Evolutionary conservation across 2,329 filamentous ascomycete species (phyloP), one percentile per base, ranked within the genome.

Genomic region (Aaosphaeria pasadenensis): DNA sequence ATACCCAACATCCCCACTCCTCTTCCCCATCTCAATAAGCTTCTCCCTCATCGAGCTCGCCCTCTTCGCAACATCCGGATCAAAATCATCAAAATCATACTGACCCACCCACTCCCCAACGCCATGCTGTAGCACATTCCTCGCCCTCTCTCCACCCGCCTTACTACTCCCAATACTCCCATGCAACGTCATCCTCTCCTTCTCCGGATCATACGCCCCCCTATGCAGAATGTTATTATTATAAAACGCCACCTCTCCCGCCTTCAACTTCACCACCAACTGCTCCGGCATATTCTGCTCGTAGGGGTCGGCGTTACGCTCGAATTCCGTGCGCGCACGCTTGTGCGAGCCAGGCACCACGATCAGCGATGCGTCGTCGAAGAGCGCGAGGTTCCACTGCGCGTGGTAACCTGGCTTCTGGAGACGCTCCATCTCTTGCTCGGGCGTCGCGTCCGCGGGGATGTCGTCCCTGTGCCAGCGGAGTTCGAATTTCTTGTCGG

Each of bases 401-500:
- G 89, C 86, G 60, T 94, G 89, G 59, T 80, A 83, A 48, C 85
- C 83, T 0, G 83, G 80, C 51, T 80, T 73, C 1, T 67, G 63
- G 44, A 95, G 72, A 30, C 86, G 73, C 40, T 71, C 71, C 39
- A 82, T 62, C 69, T 95, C 91, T 61, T 91, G 84, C 17, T 85
- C 84, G 0, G 82, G 64, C 0, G 76, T 77, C 0, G 85, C 88
- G 1, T 78, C 75, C n/a, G 84, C 78, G 3, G 84, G 76, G 42
- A 95, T 85, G 63, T 95, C 89, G 63, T 96, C 91, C 31, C 91
- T 77, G 66, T 96, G 91, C 91, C 91, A 95, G 43, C 86, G 75
- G 43, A 96, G 77, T 60, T 82, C 83, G 60, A 92, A 95, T 55
- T 86, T 82, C 3, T 64, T 57, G 36, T 84, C 83, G 0, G 90